Base-by-base conservation (phyloP, 352 stramenopile species). In the Globisporangium uncinulatum region DNA sequence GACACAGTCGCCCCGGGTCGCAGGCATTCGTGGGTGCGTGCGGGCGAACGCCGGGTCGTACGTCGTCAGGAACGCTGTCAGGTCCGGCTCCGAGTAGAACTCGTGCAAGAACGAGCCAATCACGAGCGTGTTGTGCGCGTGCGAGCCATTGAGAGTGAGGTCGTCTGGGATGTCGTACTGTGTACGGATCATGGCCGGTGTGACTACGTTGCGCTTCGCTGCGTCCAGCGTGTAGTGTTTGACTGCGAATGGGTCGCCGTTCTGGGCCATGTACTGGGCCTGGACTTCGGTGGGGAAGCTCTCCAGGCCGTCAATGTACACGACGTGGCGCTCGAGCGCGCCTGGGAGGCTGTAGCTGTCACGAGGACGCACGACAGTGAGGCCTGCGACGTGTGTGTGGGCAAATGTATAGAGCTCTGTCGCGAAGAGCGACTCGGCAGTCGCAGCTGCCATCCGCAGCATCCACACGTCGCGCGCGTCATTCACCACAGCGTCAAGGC, bases 31-130 rank as follows among this genome's bases (percentile, higher is more conserved):
- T 6, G 47, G 46, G 20, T 59, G 52, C 8, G 36, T 24, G 19
- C 17, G 4, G 21, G 17, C 59, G 50, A 8, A 48, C 62, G 43
- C 62, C 47, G 46, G 62, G 54, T 76, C 71, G 51, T 63, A 72
- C 15, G 41, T 11, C 3, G 24, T 19, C 4, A 88, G 50, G 45
- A 87, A 90, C 53, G 69, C 20, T 32, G 48, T 24, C 32, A 92
- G 58, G 53, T 92, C 82, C 19, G 60, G 32, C 41, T 86, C 79
- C 10, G 66, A 71, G 69, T 87, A 92, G 58, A 75, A 78, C 51
- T 92, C 82, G 10, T 79, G 71, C 42, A 92, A 55, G 52, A 92
- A 92, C 17, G 72, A 74, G 52, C 73, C 73, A n/a, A 92, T 69
- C 20, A 90, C 70, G 21, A 92, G 56, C 37, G 73, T 78, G 48